These are phyloP conservation scores for Bothriochloa decipiens DNA, from an alignment of 176 grass and related monocot genomes.

Conservation along the genomic window DNA sequence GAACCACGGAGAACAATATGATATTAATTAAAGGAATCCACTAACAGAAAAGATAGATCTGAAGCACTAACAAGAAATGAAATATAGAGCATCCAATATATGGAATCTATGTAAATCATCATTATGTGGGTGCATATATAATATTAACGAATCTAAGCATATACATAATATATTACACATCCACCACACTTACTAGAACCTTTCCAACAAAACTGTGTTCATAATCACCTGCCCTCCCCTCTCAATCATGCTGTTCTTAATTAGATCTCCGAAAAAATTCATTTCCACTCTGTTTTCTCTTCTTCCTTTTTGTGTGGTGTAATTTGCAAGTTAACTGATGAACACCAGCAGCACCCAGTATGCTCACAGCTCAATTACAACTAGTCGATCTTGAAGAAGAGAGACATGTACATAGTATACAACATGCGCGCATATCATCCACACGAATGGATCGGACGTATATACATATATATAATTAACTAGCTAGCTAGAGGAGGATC, in stretches of 20 bases:
- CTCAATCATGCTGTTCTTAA: neutral
- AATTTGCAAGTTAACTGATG: neutral
- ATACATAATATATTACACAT: neutral
- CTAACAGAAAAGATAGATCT: neutral
- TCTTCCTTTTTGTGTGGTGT: neutral
- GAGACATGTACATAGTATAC: conserved; percentile 18
- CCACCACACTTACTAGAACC: neutral
- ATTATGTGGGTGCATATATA: neutral
- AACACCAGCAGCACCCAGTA: conserved; percentile 9
- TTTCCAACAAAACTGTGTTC: conserved; percentile 30
- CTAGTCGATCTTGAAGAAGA: neutral
- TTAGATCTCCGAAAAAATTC: neutral
- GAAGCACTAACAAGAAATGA: neutral
- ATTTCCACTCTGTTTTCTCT: no score
- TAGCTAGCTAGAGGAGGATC: neutral
- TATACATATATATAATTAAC: neutral
- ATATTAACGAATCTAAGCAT: conserved; percentile 2
- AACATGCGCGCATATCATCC: conserved; percentile 10
- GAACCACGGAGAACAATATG: neutral
- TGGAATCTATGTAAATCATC: neutral
- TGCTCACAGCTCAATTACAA: conserved; percentile 17
- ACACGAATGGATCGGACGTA: conserved; percentile 3
- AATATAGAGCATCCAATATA: neutral
- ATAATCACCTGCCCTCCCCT: neutral
- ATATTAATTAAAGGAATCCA: neutral